Evolutionary conservation across 1,284 basidiomycete genomes (phyloP).

Genomic region (Wolfiporia cocos): DNA sequence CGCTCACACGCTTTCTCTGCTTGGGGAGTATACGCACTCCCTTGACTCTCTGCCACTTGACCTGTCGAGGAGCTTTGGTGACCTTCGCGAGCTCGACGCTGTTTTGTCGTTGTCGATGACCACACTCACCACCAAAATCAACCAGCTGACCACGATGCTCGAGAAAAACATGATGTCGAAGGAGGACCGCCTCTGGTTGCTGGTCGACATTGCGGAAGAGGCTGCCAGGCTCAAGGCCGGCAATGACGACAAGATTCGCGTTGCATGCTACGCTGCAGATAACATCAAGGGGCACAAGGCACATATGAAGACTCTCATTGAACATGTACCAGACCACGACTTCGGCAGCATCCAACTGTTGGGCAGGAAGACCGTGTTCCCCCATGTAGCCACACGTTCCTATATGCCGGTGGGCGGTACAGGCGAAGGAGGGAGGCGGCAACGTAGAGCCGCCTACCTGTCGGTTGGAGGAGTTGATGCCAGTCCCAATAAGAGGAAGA

Average conservation of each 20-base stretch:
- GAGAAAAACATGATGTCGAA: conserved; percentile 64
- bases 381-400: conserved; percentile 61
- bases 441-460: conserved; percentile 29
- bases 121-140: conserved; percentile 75
- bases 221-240: conserved; percentile 89
- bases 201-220: conserved; percentile 93
- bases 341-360: conserved; percentile 33
- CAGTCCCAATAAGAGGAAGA: conserved; percentile 60
- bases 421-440: conserved; percentile 53
- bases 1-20: conserved; percentile 57
- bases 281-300: conserved; percentile 69
- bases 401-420: conserved; percentile 50
- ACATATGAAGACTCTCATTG: conserved; percentile 64
- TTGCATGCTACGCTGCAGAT: conserved; percentile 92
- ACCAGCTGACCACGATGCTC: conserved; percentile 69
- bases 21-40: conserved; percentile 85
- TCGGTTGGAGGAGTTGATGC: conserved; percentile 16
- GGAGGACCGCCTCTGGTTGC: conserved; percentile 79
- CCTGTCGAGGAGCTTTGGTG: conserved; percentile 90
- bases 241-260: conserved; percentile 98
- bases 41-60: conserved; percentile 93
- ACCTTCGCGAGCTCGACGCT: conserved; percentile 96
- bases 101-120: conserved; percentile 87
- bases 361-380: conserved; percentile 63
- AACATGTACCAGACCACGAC: conserved; percentile 56